phyloP scores from a whole-genome alignment of 129 eudicot genomes.

The Rutidosis leptorrhynchoides region DNA sequence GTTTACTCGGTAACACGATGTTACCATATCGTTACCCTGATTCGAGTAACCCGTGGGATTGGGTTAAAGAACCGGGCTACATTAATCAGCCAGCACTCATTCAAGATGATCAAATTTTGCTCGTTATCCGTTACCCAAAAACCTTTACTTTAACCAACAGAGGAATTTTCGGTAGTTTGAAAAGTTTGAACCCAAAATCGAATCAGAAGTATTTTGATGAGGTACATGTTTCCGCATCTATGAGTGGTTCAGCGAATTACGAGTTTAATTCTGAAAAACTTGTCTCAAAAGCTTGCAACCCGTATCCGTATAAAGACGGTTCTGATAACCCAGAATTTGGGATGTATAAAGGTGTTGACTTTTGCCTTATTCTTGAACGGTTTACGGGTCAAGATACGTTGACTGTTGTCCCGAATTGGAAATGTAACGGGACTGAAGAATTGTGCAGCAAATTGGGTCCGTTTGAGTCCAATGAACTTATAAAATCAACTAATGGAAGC shows the following conservation, averaged over 20 bases:
- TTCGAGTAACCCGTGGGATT: constrained; percentile 71
- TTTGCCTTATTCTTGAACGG: constrained; percentile 62
- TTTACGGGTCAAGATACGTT: constrained; percentile 59
- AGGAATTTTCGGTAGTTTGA: constrained; percentile 60
- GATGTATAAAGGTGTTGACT: constrained; percentile 68
- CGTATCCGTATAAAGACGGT: constrained; percentile 67
- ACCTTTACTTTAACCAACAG: constrained; percentile 47
- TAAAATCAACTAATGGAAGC: constrained; percentile 67
- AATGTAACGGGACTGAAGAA: constrained; percentile 64
- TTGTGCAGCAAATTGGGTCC: constrained; percentile 83
- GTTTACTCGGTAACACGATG: constrained; percentile 74
- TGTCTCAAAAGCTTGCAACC: constrained; percentile 70
- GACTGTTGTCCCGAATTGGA: constrained; percentile 82
- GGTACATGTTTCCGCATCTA: constrained; percentile 57
- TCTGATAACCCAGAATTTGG: constrained; percentile 36
- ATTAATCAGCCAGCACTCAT: constrained; percentile 66
- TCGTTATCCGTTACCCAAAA: constrained; percentile 64
- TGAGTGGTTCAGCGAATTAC: constrained; percentile 51
- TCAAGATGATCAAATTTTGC: constrained; percentile 79
- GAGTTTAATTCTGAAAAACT: constrained; percentile 58
- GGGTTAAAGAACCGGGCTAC: constrained; percentile 71
- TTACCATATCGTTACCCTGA: constrained; percentile 77
- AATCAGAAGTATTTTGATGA: constrained; percentile 79
- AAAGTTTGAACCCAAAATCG: constrained; percentile 59
- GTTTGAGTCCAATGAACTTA: constrained; percentile 45